phyloP scores from a whole-genome alignment of 2,329 filamentous ascomycete species.

The Lecanosticta acicola region DNA sequence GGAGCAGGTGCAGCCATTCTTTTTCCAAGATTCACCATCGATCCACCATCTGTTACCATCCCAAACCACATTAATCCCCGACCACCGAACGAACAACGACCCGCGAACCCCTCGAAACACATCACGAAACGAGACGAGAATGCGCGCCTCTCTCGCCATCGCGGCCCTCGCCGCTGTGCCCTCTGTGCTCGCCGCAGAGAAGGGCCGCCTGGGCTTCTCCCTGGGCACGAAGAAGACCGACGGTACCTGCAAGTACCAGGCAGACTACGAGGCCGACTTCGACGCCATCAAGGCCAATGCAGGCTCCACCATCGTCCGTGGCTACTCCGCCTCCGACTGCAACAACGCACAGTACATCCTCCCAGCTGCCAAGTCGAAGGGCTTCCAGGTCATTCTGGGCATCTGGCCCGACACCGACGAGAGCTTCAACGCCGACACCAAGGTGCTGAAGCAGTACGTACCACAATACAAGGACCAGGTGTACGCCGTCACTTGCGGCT shows the following conservation, averaged over 20 bases:
- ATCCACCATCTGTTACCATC: not conserved
- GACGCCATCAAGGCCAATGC: conserved; percentile 51
- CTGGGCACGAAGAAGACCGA: conserved; percentile 60
- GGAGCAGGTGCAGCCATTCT: conserved; percentile 4
- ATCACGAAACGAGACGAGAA: conserved; percentile 14
- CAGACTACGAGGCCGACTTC: conserved; percentile 63
- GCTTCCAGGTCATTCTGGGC: conserved; percentile 63
- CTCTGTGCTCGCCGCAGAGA: conserved; percentile 22
- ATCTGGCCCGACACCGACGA: conserved; percentile 64
- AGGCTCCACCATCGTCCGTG: conserved; percentile 54
- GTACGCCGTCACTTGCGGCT: conserved; percentile 65
- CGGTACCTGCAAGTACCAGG: conserved; percentile 55
- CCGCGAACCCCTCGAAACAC: not conserved
- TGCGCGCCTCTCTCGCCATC: conserved; percentile 24
- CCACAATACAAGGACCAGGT: conserved; percentile 53
- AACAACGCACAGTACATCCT: conserved; percentile 58
- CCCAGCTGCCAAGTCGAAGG: conserved; percentile 59
- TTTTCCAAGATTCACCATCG: conserved; percentile 1
- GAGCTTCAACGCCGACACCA: conserved; percentile 57
- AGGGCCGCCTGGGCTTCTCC: conserved; percentile 58
- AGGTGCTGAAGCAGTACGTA: conserved; percentile 49
- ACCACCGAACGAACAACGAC: conserved; percentile 1
- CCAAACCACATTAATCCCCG: not conserved
- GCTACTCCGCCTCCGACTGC: conserved; percentile 64
- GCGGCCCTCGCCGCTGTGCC: conserved; percentile 24